Evolutionary conservation across 2,329 filamentous ascomycete species (phyloP), one percentile per base, ranked within the genome.

Genomic region (Epichloe baconii): DNA sequence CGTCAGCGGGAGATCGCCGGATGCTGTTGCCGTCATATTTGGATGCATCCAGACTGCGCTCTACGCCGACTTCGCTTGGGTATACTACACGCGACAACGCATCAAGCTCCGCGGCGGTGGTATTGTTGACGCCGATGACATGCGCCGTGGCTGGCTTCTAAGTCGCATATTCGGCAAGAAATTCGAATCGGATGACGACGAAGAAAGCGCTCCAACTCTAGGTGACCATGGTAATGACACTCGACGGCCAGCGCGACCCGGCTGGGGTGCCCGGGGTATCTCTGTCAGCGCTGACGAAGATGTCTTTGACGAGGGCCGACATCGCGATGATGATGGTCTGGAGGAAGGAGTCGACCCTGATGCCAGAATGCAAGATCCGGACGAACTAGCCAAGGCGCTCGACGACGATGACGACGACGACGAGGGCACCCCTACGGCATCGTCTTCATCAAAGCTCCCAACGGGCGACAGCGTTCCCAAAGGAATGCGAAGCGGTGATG

Each of bases 51-150:
- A 97, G 71, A 96, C 89, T 0, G 82, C 85, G 1, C 79, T 96
- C 43, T 96, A 96, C 67, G 66, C 90, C 59, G 91, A 97, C 68
- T 97, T 97, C 64, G 89, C 88, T 37, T 96, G 90, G 89, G 89
- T 97, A 1, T 97, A 97, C 74, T 96, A 87, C 72, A 86, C 85
- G 11, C 80, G 91, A 56, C 91, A 96, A 71, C 81, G 90, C 52
- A 89, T 97, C 62, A 96, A 96, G 82, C 82, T 97, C 15, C 80
- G 91, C 55, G 83, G 66, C 57, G 91, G 91, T 44, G 88, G 88
- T 6, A 76, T 96, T 17, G 88, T 97, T 14, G 91, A 97, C 63
- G 84, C 85, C 4, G 90, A 96, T 57, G 91, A 97, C 64, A 74
- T 95, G 63, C 78, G 83, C 56, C 83, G 87, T 51, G 87, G 89